Evolutionary conservation across 1,284 basidiomycete genomes (phyloP), one percentile per base, ranked within the genome.

Genomic region (Cystobasidiaceae sp.): DNA sequence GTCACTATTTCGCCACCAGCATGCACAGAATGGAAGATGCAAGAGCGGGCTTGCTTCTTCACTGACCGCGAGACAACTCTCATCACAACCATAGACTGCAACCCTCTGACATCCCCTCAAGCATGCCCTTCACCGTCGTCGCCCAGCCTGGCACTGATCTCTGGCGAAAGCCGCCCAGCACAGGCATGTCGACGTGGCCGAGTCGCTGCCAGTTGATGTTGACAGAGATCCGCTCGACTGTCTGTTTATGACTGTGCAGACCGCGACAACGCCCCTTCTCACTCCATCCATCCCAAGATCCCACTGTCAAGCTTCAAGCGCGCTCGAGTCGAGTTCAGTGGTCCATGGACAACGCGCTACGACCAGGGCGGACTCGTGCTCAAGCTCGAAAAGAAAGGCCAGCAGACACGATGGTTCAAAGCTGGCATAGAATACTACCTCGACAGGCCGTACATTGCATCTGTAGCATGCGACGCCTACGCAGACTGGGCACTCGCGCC

Each of bases 291-390:
- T 4, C 4, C 19, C 17, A 33, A 17, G 15, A 32, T 54, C 28
- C 57, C 57, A 15, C 57, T 60, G n/a, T 28, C 17, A 15, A 15
- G 21, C 9, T 60, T 60, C 28, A 45, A 60, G 46, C 19, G 41
- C 46, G 44, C 33, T 11, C 48, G 23, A 8, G 45, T 28, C 13
- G 50, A 45, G n/a, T 49, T 60, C 19, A 23, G 27, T 7, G 57
- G 48, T 23, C n/a, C 23, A 7, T 60, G 45, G 48, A 60, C 43
- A 13, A 50, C 45, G 15, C 57, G 57, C 25, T 60, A 60, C 46
- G 57, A 60, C 27, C 57, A 60, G 50, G 57, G 44, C n/a, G 57
- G 57, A 15, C 43, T 60, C 39, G 23, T 60, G n/a, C 30, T 60
- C 15, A 23, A 50, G 21, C 30, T 60, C n/a, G 50, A 52, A 25